phyloP scores from a whole-genome alignment of 495 filamentous ascomycete genomes.

The Penicillium herquei region DNA sequence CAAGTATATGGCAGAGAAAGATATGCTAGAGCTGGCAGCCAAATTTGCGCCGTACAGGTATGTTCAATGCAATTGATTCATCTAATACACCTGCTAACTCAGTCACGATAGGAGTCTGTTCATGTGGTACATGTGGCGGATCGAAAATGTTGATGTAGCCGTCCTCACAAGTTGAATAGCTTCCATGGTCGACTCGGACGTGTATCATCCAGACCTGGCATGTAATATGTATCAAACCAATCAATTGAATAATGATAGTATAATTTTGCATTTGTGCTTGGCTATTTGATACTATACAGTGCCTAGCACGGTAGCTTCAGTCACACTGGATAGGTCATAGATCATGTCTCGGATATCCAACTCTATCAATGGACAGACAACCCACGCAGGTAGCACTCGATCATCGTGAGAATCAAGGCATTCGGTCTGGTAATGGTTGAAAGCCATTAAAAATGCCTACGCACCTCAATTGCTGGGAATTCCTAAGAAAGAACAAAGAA shows the following conservation, averaged over 20 bases:
- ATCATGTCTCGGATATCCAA: background rate
- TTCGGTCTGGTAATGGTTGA: too few relatives aligned
- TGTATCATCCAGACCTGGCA: too few relatives aligned
- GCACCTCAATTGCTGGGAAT: too few relatives aligned
- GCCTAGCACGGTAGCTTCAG: background rate
- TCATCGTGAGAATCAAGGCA: too few relatives aligned
- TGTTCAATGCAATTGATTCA: constrained; percentile 22
- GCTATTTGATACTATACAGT: too few relatives aligned
- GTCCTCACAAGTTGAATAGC: constrained; percentile 49
- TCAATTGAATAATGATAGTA: too few relatives aligned
- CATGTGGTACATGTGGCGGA: constrained; percentile 93
- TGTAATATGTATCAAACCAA: too few relatives aligned
- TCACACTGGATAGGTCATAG: background rate
- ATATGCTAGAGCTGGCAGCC: constrained; percentile 82
- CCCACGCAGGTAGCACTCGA: too few relatives aligned
- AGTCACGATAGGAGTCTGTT: constrained; percentile 56
- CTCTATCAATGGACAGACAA: too few relatives aligned
- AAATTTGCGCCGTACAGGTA: constrained; percentile 81
- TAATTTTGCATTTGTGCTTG: too few relatives aligned
- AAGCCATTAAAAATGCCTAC: too few relatives aligned
- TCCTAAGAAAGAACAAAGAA: constrained; percentile 27
- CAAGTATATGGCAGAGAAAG: constrained; percentile 93
- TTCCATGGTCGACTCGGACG: too few relatives aligned
- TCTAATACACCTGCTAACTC: constrained; percentile 1
- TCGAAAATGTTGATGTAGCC: constrained; percentile 72